Evolutionary conservation across 1,139 yeast species (phyloP).

Genomic region (Lodderomyces beijingensis): DNA sequence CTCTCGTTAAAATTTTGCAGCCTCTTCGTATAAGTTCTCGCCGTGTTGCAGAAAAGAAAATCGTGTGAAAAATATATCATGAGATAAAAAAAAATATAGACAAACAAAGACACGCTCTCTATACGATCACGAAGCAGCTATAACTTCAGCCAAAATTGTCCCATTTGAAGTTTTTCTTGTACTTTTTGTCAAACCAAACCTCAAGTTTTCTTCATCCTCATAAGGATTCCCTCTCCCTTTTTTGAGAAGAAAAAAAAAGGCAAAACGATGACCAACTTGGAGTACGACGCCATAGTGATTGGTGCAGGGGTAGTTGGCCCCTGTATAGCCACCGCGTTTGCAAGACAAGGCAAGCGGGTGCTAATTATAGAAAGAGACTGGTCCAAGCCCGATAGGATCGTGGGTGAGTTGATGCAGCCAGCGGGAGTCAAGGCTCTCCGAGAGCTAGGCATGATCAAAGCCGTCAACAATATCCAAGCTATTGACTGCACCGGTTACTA

Average conservation of each 20-base stretch:
- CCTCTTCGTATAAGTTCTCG: no score
- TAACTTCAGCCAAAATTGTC: no score
- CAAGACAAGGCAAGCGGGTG: slow-evolving; percentile 82
- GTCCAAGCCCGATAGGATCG: slow-evolving; percentile 90
- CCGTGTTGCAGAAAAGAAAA: no score
- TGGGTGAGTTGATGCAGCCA: slow-evolving; percentile 96
- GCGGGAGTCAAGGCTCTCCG: slow-evolving; percentile 81
- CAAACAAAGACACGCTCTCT: no score
- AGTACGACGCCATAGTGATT: slow-evolving; percentile 63
- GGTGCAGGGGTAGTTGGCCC: slow-evolving; percentile 99
- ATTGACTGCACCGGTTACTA: slow-evolving; percentile 76
- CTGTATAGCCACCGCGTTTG: slow-evolving; percentile 82
- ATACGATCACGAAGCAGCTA: no score
- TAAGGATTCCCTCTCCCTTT: neutral
- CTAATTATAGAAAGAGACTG: slow-evolving; percentile 82
- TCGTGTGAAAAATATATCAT: no score
- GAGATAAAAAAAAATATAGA: no score
- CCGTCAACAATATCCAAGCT: slow-evolving; percentile 81
- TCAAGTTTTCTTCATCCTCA: no score
- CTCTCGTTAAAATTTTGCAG: no score
- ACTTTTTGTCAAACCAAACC: no score
- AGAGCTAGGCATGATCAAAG: slow-evolving; percentile 75
- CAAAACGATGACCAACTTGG: slow-evolving; percentile 1
- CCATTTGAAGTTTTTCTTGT: no score
- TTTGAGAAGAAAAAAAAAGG: neutral